phyloP scores from a whole-genome alignment of 768 basidiomycete species.

The Tulasnella sp. region DNA sequence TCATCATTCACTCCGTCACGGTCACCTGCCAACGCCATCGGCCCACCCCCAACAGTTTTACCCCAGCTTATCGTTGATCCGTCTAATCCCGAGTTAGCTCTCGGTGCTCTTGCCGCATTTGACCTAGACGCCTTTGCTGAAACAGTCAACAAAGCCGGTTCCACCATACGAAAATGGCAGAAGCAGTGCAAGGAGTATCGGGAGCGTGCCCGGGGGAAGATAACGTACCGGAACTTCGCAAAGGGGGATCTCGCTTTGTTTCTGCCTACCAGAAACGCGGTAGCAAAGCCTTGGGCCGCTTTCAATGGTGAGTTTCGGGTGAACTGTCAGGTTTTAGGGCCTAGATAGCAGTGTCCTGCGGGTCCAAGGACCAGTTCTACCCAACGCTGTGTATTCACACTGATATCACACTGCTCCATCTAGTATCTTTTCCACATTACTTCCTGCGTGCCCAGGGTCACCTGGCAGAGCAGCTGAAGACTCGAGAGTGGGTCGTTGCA shows the following conservation, averaged over 20 bases:
- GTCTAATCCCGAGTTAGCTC: conserved; percentile 55
- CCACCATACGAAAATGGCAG: conserved; percentile 90
- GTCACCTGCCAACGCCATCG: not conserved
- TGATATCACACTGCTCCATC: conserved; percentile 13
- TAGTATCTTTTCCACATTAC: conserved; percentile 95
- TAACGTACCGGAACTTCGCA: conserved; percentile 88
- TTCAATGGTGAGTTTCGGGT: conserved; percentile 72
- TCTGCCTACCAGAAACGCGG: conserved; percentile 87
- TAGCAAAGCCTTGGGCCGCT: conserved; percentile 93
- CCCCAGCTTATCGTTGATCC: conserved; percentile 26
- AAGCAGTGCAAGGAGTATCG: conserved; percentile 94
- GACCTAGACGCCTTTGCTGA: conserved; percentile 83
- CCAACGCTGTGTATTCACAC: not conserved
- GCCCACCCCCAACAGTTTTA: not conserved
- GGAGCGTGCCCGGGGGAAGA: conserved; percentile 91
- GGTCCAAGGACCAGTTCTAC: not conserved
- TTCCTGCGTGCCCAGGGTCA: conserved; percentile 83
- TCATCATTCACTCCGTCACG: conserved; percentile 8
- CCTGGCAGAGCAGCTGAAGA: conserved; percentile 79
- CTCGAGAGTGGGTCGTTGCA: conserved; percentile 90
- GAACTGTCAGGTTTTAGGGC: not conserved
- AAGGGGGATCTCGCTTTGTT: conserved; percentile 95
- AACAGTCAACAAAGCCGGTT: conserved; percentile 65
- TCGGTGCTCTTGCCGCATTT: conserved; percentile 60
- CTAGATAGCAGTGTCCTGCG: not conserved